Evolutionary conservation across 2,329 filamentous ascomycete species (phyloP), one percentile per base, ranked within the genome.

Genomic region (Microsporum canis): DNA sequence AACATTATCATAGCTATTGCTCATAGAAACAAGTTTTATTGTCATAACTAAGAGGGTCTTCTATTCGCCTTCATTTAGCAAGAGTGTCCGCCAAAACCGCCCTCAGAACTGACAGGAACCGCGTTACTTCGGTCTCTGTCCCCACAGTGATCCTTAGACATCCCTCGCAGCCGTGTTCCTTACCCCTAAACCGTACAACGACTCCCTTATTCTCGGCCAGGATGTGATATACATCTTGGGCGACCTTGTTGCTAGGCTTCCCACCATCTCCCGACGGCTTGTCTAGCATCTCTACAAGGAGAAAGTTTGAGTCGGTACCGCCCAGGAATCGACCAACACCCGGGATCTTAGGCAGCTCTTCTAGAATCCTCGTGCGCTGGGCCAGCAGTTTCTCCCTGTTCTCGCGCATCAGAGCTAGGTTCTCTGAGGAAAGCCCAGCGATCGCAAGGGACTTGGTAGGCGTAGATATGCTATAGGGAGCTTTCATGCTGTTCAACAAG

Each of bases 401-500:
- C 34, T 68, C 73, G 43, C 79, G 78, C 91, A 96, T 96, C 12
- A 87, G 80, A 0, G 79, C 76, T 51, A 97, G 73, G 33, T 91
- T 91, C 17, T 79, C 74, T 0, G 79, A 76, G 1, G 82, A 80
- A 43, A 97, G 77, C 2, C 89, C 91, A 27, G 86, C 83, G 41
- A 80, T 82, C 0, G 91, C 94, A 17, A 99, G 80, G 39, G 87
- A 85, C 68, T 87, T 91, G 0, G 92, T 96, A 0, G 90, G 90
- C 68, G 86, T 92, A 3, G 90, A 88, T 68, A 99, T 86, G 75
- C 96, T 97, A 78, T 99, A 99, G 0, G 94, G 94, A 0, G 94
- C 92, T 76, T 97, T 97, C 69, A 99, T 80, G 71, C 82, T 91
- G 77, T 99, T 99, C 60, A 99, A 80, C 10, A 99, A 79, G 14